phyloP scores from a whole-genome alignment of 1,284 basidiomycete species.

The Polyporus tsugae region DNA sequence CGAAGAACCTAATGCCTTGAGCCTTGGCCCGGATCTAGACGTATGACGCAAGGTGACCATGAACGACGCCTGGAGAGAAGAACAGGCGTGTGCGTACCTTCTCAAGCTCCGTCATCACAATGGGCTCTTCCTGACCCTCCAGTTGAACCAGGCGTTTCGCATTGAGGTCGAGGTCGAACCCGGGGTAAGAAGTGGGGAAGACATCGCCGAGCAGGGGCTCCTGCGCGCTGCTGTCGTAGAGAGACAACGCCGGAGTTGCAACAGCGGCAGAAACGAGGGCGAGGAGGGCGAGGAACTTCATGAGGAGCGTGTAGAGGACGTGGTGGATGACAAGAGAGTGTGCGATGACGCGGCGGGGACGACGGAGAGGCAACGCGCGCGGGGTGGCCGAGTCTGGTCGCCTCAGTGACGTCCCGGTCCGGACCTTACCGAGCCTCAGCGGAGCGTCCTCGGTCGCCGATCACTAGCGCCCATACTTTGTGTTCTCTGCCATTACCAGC shows the following conservation, averaged over 20 bases:
- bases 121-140: constrained; percentile 64
- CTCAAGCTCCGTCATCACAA: constrained; percentile 85
- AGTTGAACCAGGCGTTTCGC: constrained; percentile 81
- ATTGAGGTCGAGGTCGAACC: constrained; percentile 70
- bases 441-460: neutral
- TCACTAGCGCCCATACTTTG: constrained; percentile 18
- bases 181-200: constrained; percentile 39
- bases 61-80: constrained; percentile 20
- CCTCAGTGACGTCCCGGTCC: neutral
- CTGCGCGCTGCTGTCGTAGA: constrained; percentile 34
- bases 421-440: constrained; percentile 16
- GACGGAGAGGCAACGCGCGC: neutral
- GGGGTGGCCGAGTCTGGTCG: constrained; percentile 5
- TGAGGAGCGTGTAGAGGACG: constrained; percentile 40
- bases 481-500: neutral
- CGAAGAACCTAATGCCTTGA: constrained; percentile 82
- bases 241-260: constrained; percentile 31
- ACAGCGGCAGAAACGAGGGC: constrained; percentile 41
- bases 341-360: constrained; percentile 14
- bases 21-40: constrained; percentile 80
- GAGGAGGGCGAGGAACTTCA: constrained; percentile 58
- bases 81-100: constrained; percentile 58
- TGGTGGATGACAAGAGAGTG: constrained; percentile 23
- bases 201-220: constrained; percentile 29
- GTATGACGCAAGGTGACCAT: constrained; percentile 30